Percentiles rank a stretch among this genome's conserved stretches.
Evolutionary conservation across 2,329 filamentous ascomycete species (phyloP).

Genomic region (Sordariomycetes sp.): DNA sequence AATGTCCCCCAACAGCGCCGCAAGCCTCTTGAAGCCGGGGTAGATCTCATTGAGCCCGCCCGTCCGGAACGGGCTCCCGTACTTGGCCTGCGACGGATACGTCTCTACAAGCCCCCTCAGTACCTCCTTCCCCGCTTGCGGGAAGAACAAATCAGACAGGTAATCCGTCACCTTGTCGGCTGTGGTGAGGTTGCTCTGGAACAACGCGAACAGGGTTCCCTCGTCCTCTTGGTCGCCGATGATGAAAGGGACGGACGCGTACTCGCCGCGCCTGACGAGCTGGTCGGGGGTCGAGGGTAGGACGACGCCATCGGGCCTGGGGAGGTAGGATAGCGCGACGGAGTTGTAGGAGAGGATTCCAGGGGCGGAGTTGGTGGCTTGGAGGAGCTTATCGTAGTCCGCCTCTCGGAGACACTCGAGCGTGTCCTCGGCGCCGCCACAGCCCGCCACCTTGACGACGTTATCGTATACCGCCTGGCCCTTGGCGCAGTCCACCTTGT

Average conservation of each 20-base stretch:
- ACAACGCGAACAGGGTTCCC: slow-evolving; percentile 48
- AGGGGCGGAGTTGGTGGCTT: slow-evolving; percentile 45
- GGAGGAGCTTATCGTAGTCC: slow-evolving; percentile 34
- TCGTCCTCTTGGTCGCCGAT: slow-evolving; percentile 54
- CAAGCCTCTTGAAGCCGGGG: slow-evolving; percentile 50
- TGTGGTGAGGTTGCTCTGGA: slow-evolving; percentile 43
- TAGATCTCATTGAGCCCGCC: slow-evolving; percentile 44
- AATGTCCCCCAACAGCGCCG: slow-evolving; percentile 50
- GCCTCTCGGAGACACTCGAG: slow-evolving; percentile 41
- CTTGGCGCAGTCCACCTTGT: slow-evolving; percentile 39
- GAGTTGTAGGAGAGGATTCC: slow-evolving; percentile 40
- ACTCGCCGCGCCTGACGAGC: slow-evolving; percentile 30
- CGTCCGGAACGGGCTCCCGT: slow-evolving; percentile 48
- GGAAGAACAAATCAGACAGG: slow-evolving; percentile 35
- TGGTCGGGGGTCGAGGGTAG: slow-evolving; percentile 40
- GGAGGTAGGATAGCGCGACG: slow-evolving; percentile 47
- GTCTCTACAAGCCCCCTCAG: slow-evolving; percentile 35
- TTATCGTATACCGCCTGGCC: slow-evolving; percentile 41
- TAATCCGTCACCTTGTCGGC: slow-evolving; percentile 38
- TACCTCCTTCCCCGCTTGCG: slow-evolving; percentile 17
- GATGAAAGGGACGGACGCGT: slow-evolving; percentile 47
- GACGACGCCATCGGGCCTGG: slow-evolving; percentile 42
- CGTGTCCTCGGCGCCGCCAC: slow-evolving; percentile 30
- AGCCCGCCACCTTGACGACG: slow-evolving; percentile 38
- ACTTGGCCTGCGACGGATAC: slow-evolving; percentile 30